Evolutionary conservation across 495 filamentous ascomycete species (phyloP), one percentile per base, ranked within the genome.

Genomic region (Penicillium alfredii): DNA sequence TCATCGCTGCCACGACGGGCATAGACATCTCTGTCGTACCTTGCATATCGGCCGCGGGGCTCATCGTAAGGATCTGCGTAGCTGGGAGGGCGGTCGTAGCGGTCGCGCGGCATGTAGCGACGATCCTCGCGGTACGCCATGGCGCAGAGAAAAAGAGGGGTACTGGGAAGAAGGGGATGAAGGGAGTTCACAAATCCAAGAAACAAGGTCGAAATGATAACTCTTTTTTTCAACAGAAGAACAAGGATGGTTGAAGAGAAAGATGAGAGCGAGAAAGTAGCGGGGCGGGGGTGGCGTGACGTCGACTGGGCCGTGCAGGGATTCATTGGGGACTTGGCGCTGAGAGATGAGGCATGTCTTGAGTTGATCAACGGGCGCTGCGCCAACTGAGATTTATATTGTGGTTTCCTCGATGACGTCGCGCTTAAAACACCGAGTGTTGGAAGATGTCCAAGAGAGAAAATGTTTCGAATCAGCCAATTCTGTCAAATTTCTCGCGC

Each of bases 1-100:
- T 81, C 79, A 45, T 71, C 69, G 41, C 80, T 74, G 40, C 71
- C 64, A 32, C 63, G 53, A 31, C 72, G 71, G 33, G 71, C 71
- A 16, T 84, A 64, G 25, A 80, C 49, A 30, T 76, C 76, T 20
- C 49, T 47, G 3, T 56, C 48, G 29, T 53, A 23, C 20, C 44
- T 29, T 34, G 44, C 24, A 45, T 51, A 30, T 6, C 26, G 38
- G 16, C 32, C 30, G 20, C 50, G 39, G 11, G 47, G 47, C 12
- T 64, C 46, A 35, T 56, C 54, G 35, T 66, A 63, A 13, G 60
- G 45, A 28, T 61, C 55, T 11, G 49, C 47, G 29, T 66, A 61
- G 11, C 47, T 45, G 24, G 42, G 33, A 16, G 60, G 62, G 42
- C 57, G 61, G 30, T 43, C 32, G 28, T 58, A 49, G 20, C 47